These are phyloP conservation scores for Eurotiales sp. DNA, from an alignment of 2,329 filamentous ascomycete species.

Conservation along the genomic window DNA sequence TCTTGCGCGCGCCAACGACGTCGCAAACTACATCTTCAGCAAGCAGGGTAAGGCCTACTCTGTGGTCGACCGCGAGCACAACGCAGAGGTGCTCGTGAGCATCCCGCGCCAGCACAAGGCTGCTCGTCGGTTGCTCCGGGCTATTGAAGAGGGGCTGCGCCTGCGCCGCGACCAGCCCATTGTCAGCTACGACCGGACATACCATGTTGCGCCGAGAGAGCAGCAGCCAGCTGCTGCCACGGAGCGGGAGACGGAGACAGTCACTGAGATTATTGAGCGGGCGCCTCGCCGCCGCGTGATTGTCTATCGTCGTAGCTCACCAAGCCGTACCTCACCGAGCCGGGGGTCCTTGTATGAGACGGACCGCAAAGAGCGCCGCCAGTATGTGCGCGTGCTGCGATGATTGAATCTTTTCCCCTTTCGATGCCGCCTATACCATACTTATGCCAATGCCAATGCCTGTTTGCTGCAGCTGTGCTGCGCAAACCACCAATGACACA, in stretches of 20 bases:
- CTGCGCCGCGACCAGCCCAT: slow-evolving; percentile 23
- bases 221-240: slow-evolving; percentile 17
- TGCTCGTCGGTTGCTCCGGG: slow-evolving; percentile 37
- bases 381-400: slow-evolving; percentile 26
- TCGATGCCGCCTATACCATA: too few relatives aligned
- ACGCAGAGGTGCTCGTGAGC: slow-evolving; percentile 37
- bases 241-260: slow-evolving; percentile 19
- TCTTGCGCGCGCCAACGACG: slow-evolving; percentile 27
- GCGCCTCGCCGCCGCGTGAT: slow-evolving; percentile 29
- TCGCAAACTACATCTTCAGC: slow-evolving; percentile 34
- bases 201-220: slow-evolving; percentile 27
- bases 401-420: too few relatives aligned
- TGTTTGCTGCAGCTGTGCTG: too few relatives aligned
- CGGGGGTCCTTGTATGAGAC: slow-evolving; percentile 34
- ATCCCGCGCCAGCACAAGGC: slow-evolving; percentile 36
- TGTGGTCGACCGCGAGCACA: slow-evolving; percentile 37
- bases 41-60: slow-evolving; percentile 39
- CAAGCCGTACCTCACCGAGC: slow-evolving; percentile 19
- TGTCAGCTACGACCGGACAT: slow-evolving; percentile 33
- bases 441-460: too few relatives aligned
- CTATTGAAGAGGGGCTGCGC: slow-evolving; percentile 40
- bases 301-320: slow-evolving; percentile 31
- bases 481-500: too few relatives aligned
- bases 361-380: slow-evolving; percentile 31
- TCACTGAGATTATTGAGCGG: slow-evolving; percentile 28